Evolutionary conservation across 2,329 filamentous ascomycete species (phyloP).

Genomic region (Fusarium napiforme): DNA sequence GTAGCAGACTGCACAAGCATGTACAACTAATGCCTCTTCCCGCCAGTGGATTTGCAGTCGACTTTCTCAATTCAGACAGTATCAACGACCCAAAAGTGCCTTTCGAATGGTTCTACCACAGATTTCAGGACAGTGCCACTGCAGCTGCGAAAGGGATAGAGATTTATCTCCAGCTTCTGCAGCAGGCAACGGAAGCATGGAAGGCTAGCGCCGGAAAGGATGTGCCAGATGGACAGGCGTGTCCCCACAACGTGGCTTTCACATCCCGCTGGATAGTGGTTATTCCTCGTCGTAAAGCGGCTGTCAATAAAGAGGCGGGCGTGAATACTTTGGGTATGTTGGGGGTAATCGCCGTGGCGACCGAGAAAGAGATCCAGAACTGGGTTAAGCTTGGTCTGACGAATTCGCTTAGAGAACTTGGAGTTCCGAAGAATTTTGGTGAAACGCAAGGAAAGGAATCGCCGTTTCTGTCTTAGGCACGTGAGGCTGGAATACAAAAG

Average conservation of each 20-base stretch:
- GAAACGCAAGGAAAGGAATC: neutral
- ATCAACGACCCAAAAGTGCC: neutral
- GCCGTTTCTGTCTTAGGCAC: rapidly evolving
- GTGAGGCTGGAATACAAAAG: rapidly evolving
- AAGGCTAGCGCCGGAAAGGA: neutral
- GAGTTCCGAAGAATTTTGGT: neutral
- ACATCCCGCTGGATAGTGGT: conserved; percentile 2
- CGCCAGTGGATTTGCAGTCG: neutral
- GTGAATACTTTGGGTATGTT: conserved; percentile 1
- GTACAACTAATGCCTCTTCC: neutral
- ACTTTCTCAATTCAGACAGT: neutral
- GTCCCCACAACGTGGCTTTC: conserved; percentile 1
- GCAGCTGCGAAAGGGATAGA: neutral
- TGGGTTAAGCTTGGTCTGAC: neutral
- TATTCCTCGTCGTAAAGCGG: neutral
- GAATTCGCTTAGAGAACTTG: neutral
- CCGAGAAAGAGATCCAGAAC: neutral
- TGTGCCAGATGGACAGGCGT: neutral
- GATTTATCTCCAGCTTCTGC: neutral
- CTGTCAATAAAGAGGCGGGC: neutral
- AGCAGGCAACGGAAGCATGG: neutral
- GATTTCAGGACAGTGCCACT: neutral
- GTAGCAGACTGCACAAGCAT: conserved; percentile 4
- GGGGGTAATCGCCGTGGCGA: conserved; percentile 1
- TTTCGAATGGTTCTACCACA: neutral